Evolutionary conservation across 495 filamentous ascomycete species (phyloP), one percentile per base, ranked within the genome.

Genomic region (Aspergillus sparsus): DNA sequence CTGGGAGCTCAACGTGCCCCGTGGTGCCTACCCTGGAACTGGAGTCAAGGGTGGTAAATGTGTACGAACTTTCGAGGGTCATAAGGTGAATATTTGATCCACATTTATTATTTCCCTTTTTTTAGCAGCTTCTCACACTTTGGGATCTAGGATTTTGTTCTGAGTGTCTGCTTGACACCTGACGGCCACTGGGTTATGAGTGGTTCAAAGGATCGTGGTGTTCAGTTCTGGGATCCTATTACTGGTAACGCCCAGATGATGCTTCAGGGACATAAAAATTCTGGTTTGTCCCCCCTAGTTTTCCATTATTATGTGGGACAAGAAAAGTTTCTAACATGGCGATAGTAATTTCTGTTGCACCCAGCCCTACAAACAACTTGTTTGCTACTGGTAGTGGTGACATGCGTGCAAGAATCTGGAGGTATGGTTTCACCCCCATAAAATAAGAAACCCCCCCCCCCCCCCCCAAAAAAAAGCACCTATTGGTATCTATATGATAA

Each of bases 211-310:
- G 91, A 96, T 68, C 81, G 91, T 44, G 92, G 91, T 41, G 91
- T 96, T 16, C 92, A 94, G 71, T 95, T 96, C 79, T 96, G 91
- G 91, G 89, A 95, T 68, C 90, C 92, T 12, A 83, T 87, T 66
- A 94, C 89, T 49, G 92, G 91, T 11, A 87, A 88, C 67, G 89
- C 91, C 6, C 91, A 95, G 72, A 85, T 96, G 75, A 94, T 93
- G 90, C 83, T 95, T 53, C 91, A 95, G 72, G 91, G 92, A 33
- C 92, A 95, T 72, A 93, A 93, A 78, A 94, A 95, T 76, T 92
- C 89, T 34, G 85, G 85, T 87, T 68, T 68, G 81, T 74, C 45
- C 12, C 7, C 12, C 18, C 15, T 3, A 15, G 18, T 21, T 13
- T 5, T 35, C 57, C 27, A 63, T 57, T 39, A 32, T 53, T n/a